These are phyloP conservation scores for Passalora sequoiae DNA, from an alignment of 2,329 filamentous ascomycete genomes.

Conservation along the genomic window DNA sequence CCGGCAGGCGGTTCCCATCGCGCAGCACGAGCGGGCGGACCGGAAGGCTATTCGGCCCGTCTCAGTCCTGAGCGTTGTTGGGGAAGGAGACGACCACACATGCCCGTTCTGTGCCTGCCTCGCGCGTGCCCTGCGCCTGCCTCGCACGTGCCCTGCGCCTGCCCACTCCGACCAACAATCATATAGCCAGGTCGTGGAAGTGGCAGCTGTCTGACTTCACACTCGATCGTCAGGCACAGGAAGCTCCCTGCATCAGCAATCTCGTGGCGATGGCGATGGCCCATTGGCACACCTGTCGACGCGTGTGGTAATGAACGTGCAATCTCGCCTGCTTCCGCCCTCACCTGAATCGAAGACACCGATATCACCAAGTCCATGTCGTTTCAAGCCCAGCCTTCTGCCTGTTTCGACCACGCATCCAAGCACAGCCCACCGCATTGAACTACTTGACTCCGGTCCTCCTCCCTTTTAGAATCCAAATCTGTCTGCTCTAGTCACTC, in stretches of 20 bases:
- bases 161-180: no score
- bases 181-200: no score
- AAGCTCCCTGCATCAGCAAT: slow-evolving; percentile 14
- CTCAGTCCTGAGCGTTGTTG: no score
- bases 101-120: no score
- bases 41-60: no score
- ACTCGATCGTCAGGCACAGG: slow-evolving; percentile 8
- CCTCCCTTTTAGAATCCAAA: slow-evolving; percentile 18
- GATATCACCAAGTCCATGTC: slow-evolving; percentile 17
- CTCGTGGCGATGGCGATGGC: slow-evolving; percentile 17
- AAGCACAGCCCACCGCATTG: slow-evolving; percentile 8
- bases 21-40: background rate
- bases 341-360: slow-evolving; percentile 13
- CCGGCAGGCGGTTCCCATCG: background rate
- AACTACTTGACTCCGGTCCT: slow-evolving; percentile 24
- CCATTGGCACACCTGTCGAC: slow-evolving; percentile 12
- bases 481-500: slow-evolving; percentile 15
- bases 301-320: slow-evolving; percentile 13
- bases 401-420: slow-evolving; percentile 12
- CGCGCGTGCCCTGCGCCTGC: no score
- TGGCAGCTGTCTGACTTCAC: background rate
- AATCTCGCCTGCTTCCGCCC: slow-evolving; percentile 19
- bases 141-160: no score
- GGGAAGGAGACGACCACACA: no score
- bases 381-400: slow-evolving; percentile 10